phyloP scores from a whole-genome alignment of 371 early-diverging fungal species.

The Zopfochytrium polystomum region DNA sequence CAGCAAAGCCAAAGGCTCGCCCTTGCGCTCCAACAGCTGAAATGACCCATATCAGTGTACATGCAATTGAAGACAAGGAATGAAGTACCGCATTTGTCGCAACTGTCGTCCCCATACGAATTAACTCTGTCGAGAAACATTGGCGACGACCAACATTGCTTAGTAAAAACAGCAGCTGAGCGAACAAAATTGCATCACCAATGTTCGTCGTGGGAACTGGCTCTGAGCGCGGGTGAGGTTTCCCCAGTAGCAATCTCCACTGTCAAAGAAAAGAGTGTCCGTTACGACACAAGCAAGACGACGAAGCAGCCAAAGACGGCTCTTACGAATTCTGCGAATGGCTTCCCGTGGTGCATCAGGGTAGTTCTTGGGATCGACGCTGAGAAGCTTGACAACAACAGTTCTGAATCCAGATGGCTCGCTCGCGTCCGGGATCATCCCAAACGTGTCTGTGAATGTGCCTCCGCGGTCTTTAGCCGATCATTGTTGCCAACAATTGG shows the following conservation, averaged over 20 bases:
- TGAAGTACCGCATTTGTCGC: constrained; percentile 93
- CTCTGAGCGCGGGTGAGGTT: constrained; percentile 61
- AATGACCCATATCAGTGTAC: too few relatives aligned
- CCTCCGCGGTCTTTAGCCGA: constrained; percentile 49
- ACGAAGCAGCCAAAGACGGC: too few relatives aligned
- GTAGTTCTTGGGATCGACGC: constrained; percentile 89
- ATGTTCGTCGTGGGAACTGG: constrained; percentile 73
- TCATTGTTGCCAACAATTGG: too few relatives aligned
- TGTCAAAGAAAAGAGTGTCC: too few relatives aligned
- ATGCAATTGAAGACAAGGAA: too few relatives aligned
- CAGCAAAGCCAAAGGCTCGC: constrained; percentile 80
- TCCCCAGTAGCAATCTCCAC: constrained; percentile 63
- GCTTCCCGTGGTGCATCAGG: constrained; percentile 93
- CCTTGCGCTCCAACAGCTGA: constrained; percentile 67
- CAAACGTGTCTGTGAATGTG: constrained; percentile 48
- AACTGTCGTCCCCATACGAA: constrained; percentile 96
- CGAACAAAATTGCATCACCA: constrained; percentile 40
- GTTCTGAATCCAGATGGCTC: constrained; percentile 17
- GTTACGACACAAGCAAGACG: too few relatives aligned
- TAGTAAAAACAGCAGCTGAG: not conserved
- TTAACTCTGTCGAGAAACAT: constrained; percentile 54
- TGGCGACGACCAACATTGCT: not conserved
- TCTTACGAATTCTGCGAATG: constrained; percentile 83
- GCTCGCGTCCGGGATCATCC: constrained; percentile 22
- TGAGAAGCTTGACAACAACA: constrained; percentile 76